phyloP scores from a whole-genome alignment of 73 alveolate genomes.

The Symbiodinium natans region DNA sequence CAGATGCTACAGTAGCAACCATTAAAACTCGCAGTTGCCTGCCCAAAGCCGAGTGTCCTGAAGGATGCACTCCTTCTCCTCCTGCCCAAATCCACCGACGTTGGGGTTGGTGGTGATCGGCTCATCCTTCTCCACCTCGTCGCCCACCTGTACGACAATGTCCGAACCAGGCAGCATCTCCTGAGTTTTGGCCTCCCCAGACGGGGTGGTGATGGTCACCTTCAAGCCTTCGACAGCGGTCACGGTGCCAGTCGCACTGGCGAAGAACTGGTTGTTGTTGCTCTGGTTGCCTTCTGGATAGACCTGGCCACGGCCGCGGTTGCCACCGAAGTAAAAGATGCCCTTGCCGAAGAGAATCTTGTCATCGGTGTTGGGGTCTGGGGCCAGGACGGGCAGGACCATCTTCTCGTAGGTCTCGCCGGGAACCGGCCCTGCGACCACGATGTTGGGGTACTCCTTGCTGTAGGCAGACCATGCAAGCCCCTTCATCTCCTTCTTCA shows the following conservation, averaged over 20 bases:
- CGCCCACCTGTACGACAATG: slow-evolving; percentile 88
- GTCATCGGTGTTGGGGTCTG: slow-evolving; percentile 77
- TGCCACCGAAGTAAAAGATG: slow-evolving; percentile 89
- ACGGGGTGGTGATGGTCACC: slow-evolving; percentile 73
- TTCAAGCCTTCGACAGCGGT: slow-evolving; percentile 80
- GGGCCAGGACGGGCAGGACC: slow-evolving; percentile 84
- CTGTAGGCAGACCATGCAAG: slow-evolving; percentile 87
- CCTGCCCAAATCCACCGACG: slow-evolving; percentile 93
- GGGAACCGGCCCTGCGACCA: slow-evolving; percentile 51
- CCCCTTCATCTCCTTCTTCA: slow-evolving; percentile 94
- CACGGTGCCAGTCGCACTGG: slow-evolving; percentile 76
- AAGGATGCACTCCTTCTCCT: slow-evolving; percentile 90
- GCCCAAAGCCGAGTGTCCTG: not conserved
- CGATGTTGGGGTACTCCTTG: slow-evolving; percentile 88
- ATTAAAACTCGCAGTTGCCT: too few relatives aligned
- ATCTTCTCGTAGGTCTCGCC: slow-evolving; percentile 80
- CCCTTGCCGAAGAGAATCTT: slow-evolving; percentile 89
- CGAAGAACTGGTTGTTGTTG: slow-evolving; percentile 86
- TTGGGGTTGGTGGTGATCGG: slow-evolving; percentile 93
- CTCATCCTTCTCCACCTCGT: slow-evolving; percentile 81
- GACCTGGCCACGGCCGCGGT: slow-evolving; percentile 93
- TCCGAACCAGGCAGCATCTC: slow-evolving; percentile 78
- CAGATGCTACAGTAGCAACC: too few relatives aligned
- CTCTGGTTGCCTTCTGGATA: slow-evolving; percentile 94
- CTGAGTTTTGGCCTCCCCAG: slow-evolving; percentile 44